phyloP scores from a whole-genome alignment of 768 basidiomycete species.

The Strobilomyces dryophilus region DNA sequence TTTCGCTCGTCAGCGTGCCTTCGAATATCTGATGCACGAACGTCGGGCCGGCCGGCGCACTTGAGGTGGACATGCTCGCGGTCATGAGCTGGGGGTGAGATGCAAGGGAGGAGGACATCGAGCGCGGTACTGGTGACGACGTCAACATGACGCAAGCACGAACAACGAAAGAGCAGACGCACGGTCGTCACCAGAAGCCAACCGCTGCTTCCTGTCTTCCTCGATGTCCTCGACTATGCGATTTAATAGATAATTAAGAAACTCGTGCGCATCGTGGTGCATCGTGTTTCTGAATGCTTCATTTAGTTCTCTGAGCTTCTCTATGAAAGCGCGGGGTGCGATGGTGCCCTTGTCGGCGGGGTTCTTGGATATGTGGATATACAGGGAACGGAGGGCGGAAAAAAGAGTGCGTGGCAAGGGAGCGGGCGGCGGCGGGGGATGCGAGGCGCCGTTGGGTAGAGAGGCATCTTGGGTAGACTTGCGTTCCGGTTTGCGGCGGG shows the following conservation, averaged over 20 bases:
- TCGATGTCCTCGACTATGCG: slow-evolving; percentile 92
- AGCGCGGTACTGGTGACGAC: slow-evolving; percentile 49
- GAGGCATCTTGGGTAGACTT: slow-evolving; percentile 37
- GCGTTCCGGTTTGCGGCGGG: slow-evolving; percentile 58
- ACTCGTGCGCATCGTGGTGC: slow-evolving; percentile 99
- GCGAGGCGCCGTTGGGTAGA: slow-evolving; percentile 25
- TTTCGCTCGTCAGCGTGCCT: slow-evolving; percentile 93
- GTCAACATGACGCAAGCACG: slow-evolving; percentile 5
- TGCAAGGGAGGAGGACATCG: slow-evolving; percentile 52
- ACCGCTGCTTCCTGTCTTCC: slow-evolving; percentile 51
- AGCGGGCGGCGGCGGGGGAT: slow-evolving; percentile 41
- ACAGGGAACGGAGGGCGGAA: slow-evolving; percentile 91
- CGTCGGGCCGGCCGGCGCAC: slow-evolving; percentile 51
- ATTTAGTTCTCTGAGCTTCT: slow-evolving; percentile 90
- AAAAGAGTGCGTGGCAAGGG: slow-evolving; percentile 75
- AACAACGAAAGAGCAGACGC: slow-evolving; percentile 31
- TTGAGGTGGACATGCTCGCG: slow-evolving; percentile 44
- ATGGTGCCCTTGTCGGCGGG: slow-evolving; percentile 80
- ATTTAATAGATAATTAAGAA: slow-evolving; percentile 91
- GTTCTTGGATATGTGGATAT: slow-evolving; percentile 75
- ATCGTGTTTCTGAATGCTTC: slow-evolving; percentile 85
- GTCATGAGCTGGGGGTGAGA: slow-evolving; percentile 39
- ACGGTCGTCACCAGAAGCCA: slow-evolving; percentile 60
- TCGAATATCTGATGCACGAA: slow-evolving; percentile 93
- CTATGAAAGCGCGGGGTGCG: slow-evolving; percentile 86